Conservation (phyloP, 805 yeast species). For the Priceomyces melissophilus region DNA sequence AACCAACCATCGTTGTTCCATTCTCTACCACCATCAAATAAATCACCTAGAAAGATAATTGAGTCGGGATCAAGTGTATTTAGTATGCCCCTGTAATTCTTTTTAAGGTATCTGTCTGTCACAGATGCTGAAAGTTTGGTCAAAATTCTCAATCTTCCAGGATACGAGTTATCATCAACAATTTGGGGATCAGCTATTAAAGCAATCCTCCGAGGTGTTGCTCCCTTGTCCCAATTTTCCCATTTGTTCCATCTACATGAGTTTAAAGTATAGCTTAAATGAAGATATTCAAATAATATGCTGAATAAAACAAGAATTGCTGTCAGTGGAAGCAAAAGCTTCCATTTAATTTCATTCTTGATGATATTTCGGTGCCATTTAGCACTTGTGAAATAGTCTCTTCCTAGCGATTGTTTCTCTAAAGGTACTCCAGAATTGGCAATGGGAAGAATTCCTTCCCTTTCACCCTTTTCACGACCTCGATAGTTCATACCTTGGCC, state of each 20-base stretch:
- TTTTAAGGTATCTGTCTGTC: constrained; percentile 74
- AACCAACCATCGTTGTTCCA: constrained; percentile 71
- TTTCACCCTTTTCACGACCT: constrained; percentile 1
- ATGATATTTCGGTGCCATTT: too few species aligned
- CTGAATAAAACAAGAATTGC: constrained; percentile 20
- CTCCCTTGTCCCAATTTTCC: constrained; percentile 52
- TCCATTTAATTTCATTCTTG: not conserved
- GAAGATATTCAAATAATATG: not conserved
- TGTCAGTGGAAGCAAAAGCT: constrained; percentile 8
- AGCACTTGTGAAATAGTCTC: too few species aligned
- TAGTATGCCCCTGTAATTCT: constrained; percentile 66
- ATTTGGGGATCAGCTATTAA: constrained; percentile 93
- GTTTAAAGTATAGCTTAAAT: constrained; percentile 12
- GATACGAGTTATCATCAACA: constrained; percentile 85
- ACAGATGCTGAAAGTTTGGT: constrained; percentile 56
- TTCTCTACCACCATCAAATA: constrained; percentile 92
- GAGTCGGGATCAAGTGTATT: constrained; percentile 65
- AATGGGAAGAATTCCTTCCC: not conserved
- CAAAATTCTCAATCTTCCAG: constrained; percentile 53
- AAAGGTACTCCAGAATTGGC: not conserved
- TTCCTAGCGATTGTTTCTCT: too few species aligned
- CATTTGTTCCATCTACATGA: constrained; percentile 57
- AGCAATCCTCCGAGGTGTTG: constrained; percentile 45
- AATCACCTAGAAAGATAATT: constrained; percentile 80
- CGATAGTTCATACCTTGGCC: constrained; percentile 2